Conservation (phyloP, 2,329 filamentous ascomycete species). For the Fusarium coffeatum region DNA sequence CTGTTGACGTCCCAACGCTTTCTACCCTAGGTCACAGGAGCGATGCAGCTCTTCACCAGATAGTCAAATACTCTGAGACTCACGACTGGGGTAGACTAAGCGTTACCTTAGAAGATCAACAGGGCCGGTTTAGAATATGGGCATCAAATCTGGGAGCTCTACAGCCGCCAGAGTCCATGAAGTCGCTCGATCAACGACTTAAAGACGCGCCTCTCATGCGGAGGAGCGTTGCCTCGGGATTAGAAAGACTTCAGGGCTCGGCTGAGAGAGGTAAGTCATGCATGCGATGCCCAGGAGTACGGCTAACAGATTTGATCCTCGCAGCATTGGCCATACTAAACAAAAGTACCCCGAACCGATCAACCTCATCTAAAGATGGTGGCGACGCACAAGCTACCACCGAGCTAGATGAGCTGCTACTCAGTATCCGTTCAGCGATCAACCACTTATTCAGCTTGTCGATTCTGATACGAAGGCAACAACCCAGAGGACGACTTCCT, state of each 20-base stretch:
- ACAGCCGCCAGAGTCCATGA: neutral
- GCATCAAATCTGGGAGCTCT: neutral
- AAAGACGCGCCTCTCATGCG: neutral
- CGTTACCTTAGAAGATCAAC: neutral
- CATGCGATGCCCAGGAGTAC: too few species aligned
- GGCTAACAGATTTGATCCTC: too few species aligned
- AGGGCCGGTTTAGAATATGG: neutral
- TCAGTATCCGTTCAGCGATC: neutral
- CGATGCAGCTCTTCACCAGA: fast-evolving
- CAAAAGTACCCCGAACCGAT: neutral
- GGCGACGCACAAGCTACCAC: neutral
- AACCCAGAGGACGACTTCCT: neutral
- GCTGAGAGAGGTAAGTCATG: neutral
- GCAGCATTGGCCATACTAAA: neutral
- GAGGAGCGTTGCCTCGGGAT: neutral
- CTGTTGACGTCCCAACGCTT: fast-evolving
- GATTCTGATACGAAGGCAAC: neutral
- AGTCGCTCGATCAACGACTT: neutral
- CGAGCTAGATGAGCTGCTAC: neutral
- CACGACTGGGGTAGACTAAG: neutral
- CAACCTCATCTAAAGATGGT: too few species aligned
- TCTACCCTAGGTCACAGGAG: fast-evolving
- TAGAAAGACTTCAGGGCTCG: neutral
- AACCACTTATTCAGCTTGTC: neutral
- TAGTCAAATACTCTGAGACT: neutral